Base-by-base conservation (phyloP, 306 rosid species). In the Quercus glauca region DNA sequence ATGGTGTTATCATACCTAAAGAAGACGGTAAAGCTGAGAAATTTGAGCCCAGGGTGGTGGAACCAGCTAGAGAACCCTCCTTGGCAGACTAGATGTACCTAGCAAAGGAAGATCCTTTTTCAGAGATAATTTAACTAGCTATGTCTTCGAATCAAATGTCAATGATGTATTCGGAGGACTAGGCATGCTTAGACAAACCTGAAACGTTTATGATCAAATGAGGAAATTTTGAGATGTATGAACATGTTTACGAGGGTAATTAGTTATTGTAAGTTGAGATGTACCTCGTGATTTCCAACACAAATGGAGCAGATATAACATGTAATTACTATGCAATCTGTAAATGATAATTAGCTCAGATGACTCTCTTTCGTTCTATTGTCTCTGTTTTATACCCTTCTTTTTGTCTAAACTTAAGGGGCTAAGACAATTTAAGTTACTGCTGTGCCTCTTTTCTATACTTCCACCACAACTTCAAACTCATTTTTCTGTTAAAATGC, bases 1-100 rank as follows among this genome's bases (percentile, higher is more conserved):
- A 91, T 82, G 99, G 97, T 52, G 91, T 90, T 71, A 94, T 94
- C 74, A 83, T 92, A 73, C 99, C 99, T 55, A 92, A 91, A 86
- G 91, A 82, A 69, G 76, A 83, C 68, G 90, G 88, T 28, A 78
- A 63, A 65, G 87, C 85, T 23, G 88, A 85, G 75, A 78, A 81
- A 69, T 73, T 86, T 76, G 90, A 90, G 75, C 69, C 88, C 73
- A 5, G 60, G 73, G 85, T 78, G 59, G 57, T 85, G 64, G 87
- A 90, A 35, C 61, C 82, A 31, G 84, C 84, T 57, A 85, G 59
- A 82, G 94, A 90, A 76, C 77, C 75, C 81, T 85, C 92, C 76
- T 55, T 85, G 70, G 83, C 89, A 73, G 97, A 92, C 80, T 89
- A 87, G 83, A 77, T 19, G 83, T 71, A 67, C 31, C 73, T 61